A percentile compares a stretch with the other conserved stretches of the same genome.
phyloP scores from a whole-genome alignment of 2,329 filamentous ascomycete species.

The Exophiala spinifera region DNA sequence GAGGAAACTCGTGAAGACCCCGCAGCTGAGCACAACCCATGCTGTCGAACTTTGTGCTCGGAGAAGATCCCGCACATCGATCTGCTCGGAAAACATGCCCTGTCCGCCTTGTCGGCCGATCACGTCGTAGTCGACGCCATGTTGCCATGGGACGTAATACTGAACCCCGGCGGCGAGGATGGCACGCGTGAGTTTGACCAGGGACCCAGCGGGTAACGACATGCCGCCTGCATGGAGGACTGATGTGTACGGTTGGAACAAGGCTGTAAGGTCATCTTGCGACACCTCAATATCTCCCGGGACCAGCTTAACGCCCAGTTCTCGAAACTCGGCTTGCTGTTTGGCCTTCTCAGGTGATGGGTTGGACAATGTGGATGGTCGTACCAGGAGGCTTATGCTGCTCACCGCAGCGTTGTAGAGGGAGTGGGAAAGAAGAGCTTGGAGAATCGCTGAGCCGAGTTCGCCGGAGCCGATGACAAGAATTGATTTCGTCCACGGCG shows the following conservation, averaged over 20 bases:
- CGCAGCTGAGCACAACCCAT: constrained; percentile 67
- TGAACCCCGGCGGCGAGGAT: constrained; percentile 50
- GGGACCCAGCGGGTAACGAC: constrained; percentile 52
- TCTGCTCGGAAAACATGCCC: constrained; percentile 64
- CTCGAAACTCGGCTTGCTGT: constrained; percentile 32
- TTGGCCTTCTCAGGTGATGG: constrained; percentile 38
- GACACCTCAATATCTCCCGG: constrained; percentile 44
- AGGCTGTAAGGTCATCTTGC: constrained; percentile 37
- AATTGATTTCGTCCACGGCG: constrained; percentile 33
- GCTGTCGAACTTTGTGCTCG: constrained; percentile 46
- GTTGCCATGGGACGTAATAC: constrained; percentile 69
- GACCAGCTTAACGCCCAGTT: constrained; percentile 43
- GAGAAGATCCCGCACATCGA: constrained; percentile 55
- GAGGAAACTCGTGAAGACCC: constrained; percentile 68
- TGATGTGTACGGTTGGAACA: constrained; percentile 40
- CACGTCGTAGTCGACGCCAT: constrained; percentile 67
- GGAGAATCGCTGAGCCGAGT: constrained; percentile 57
- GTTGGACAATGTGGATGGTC: constrained; percentile 47
- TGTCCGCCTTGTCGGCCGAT: constrained; percentile 59
- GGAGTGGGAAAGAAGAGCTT: constrained; percentile 50
- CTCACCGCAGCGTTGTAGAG: constrained; percentile 32
- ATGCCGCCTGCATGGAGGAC: constrained; percentile 64
- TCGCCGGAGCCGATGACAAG: constrained; percentile 67
- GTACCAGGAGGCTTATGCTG: constrained; percentile 53
- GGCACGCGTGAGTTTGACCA: constrained; percentile 57